Evolutionary conservation across 495 filamentous ascomycete species (phyloP).

Genomic region (Neurospora africana): DNA sequence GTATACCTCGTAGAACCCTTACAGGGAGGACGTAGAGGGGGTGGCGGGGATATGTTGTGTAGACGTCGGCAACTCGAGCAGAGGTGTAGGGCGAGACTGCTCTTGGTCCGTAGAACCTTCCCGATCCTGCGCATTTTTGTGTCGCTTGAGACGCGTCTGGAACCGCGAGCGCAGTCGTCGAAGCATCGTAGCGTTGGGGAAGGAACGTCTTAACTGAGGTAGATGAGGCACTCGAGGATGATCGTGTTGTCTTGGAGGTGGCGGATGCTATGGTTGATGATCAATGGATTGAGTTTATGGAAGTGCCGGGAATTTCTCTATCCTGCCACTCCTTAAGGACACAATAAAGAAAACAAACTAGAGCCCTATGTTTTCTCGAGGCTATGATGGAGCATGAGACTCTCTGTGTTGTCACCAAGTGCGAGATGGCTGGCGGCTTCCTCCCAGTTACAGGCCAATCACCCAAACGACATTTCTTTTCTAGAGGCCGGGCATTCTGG

Average conservation of each 20-base stretch:
- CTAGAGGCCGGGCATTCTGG: too few species aligned
- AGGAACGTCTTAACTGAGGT: background rate
- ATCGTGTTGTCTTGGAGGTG: too few species aligned
- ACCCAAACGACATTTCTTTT: too few species aligned
- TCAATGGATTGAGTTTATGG: background rate
- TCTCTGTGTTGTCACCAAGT: background rate
- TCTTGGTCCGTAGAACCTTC: background rate
- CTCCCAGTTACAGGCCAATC: background rate
- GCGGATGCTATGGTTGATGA: background rate
- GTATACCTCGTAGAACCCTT: too few species aligned
- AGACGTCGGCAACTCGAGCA: too few species aligned
- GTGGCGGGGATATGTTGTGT: too few species aligned
- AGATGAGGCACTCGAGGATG: too few species aligned
- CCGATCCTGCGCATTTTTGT: background rate
- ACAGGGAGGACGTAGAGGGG: too few species aligned
- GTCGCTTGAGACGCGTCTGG: background rate
- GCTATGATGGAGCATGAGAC: too few species aligned
- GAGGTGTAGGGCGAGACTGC: conserved; percentile 4
- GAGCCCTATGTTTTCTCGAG: too few species aligned
- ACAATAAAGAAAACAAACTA: too few species aligned
- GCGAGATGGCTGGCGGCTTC: background rate
- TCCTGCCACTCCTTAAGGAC: background rate
- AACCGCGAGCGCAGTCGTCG: background rate
- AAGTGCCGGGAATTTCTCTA: background rate
- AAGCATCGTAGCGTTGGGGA: background rate